phyloP scores from a whole-genome alignment of 352 stramenopile species.

The Hyaloperonospora brassicae region DNA sequence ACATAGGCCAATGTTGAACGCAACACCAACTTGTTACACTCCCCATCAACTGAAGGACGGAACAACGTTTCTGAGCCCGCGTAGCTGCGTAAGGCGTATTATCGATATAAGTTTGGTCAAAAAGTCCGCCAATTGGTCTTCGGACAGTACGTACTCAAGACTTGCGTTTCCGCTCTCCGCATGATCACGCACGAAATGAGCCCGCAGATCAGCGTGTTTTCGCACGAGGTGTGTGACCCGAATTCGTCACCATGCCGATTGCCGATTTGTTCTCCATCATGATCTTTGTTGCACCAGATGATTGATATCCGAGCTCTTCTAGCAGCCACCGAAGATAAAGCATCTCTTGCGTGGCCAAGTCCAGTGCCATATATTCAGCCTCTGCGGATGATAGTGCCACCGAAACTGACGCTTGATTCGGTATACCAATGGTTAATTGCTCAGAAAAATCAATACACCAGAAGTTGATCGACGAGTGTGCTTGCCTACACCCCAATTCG shows the following conservation, averaged over 20 bases:
- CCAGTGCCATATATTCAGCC: slow-evolving; percentile 8
- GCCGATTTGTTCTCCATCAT: slow-evolving; percentile 10
- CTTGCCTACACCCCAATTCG: slow-evolving; percentile 2
- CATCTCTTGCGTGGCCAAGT: background rate
- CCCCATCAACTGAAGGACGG: too few species aligned
- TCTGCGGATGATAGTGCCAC: slow-evolving; percentile 4
- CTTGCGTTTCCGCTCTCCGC: background rate
- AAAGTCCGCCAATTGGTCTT: background rate
- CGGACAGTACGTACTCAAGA: background rate
- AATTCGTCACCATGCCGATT: slow-evolving; percentile 7
- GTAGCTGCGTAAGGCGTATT: too few species aligned
- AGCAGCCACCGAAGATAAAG: background rate
- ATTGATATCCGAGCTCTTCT: background rate
- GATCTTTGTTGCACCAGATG: background rate
- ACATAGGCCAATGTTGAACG: too few species aligned
- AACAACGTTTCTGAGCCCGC: too few species aligned
- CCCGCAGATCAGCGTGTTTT: slow-evolving; percentile 9
- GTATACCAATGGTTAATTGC: background rate
- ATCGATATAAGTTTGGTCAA: background rate
- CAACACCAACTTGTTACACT: too few species aligned
- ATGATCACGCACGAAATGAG: slow-evolving; percentile 12
- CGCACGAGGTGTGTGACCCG: slow-evolving; percentile 3
- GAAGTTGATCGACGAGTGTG: slow-evolving; percentile 4
- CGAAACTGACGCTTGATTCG: slow-evolving; percentile 6
- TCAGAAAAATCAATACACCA: slow-evolving; percentile 1